Base-by-base conservation (phyloP, 2,329 filamentous ascomycete genomes). In the Xylariales sp. region DNA sequence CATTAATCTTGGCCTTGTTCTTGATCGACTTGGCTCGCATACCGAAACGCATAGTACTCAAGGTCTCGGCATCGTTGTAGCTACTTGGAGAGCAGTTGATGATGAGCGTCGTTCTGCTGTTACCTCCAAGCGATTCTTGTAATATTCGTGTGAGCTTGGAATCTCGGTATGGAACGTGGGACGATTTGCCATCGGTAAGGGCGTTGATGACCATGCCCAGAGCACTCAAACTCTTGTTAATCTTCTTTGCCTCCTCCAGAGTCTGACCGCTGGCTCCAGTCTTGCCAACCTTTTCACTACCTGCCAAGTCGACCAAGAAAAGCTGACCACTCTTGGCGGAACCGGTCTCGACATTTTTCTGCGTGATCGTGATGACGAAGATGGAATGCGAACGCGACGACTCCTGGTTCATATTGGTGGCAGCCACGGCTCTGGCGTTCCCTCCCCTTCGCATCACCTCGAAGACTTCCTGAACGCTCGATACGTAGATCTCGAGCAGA, bases 1-100 rank as follows among this genome's bases (percentile, higher is more conserved):
- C 90, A 60, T 98, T 98, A 76, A 98, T 85, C 83, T 97, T 98
- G 65, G 93, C 93, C 76, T 97, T 97, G 73, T 97, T 97, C 83
- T 97, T 96, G 72, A 98, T 98, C 0, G 88, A 87, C 72, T 98
- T 98, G 41, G 93, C 93, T 60, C 93, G 77, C 66, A 93, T 94
- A 70, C 93, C 93, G 59, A 97, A 98, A 31, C 90, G 81, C 43
- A 98, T 68, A 1, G 93, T 98, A 48, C 89, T 85, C 33, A 97
- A 68, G 0, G 93, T 97, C 69, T 98, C 93, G 38, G 83, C 81
- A 66, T 96, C 91, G 70, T 98, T 97, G 71, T 97, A 97, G 59
- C 88, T 95, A 67, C 88, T 95, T 2, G 93, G 93, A n/a, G 93
- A 97, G 62, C 90, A 96, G 64, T 97, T 97, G 72, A 98, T 94